Base-by-base conservation (phyloP, 1,284 basidiomycete genomes). In the Serendipita sp. region DNA sequence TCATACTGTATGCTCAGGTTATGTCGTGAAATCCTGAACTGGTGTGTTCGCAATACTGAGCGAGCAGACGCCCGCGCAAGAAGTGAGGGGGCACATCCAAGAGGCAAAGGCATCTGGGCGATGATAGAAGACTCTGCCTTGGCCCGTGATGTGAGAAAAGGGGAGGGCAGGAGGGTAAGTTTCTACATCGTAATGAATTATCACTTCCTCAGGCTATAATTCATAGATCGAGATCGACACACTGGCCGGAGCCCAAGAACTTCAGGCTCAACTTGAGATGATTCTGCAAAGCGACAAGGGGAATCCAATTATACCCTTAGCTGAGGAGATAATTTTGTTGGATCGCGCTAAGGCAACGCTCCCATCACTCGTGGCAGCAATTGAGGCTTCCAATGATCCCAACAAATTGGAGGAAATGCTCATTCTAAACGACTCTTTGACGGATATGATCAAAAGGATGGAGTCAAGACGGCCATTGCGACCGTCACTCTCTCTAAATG, bases 41-140 rank as follows among this genome's bases (percentile, higher is more conserved):
- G 84, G 15, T 98, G 94, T 72, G 83, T 96, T 10, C 79, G 94
- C 64, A 96, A 96, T 69, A 96, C 91, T 0, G 92, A 96, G 71
- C 84, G 84, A 66, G 61, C 58, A 43, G 65, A 30, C 12, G 64
- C 41, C 42, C 53, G 58, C n/a, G 64, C n/a, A 60, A 41, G 68
- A 69, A 62, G 65, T 64, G 29, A 73, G 72, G 45, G 75, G 76
- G 2, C 38, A 41, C 35, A 76, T 77, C 53, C 53, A 1, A 68
- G 77, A 38, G 80, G 81, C 1, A 87, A 82, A 68, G 85, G 85
- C 2, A 78, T 88, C 5, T 90, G 87, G 87, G 81, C 80, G 0
- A 81, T 89, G 80, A 86, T 89, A 62, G 87, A 90, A 71, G 85
- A 88, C 64, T 89, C 87, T 71, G 83, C 87, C 69, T 74, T 90